Evolutionary conservation across 495 filamentous ascomycete genomes (phyloP), one percentile per base, ranked within the genome.

Genomic region (Trypethelium eluteriae): DNA sequence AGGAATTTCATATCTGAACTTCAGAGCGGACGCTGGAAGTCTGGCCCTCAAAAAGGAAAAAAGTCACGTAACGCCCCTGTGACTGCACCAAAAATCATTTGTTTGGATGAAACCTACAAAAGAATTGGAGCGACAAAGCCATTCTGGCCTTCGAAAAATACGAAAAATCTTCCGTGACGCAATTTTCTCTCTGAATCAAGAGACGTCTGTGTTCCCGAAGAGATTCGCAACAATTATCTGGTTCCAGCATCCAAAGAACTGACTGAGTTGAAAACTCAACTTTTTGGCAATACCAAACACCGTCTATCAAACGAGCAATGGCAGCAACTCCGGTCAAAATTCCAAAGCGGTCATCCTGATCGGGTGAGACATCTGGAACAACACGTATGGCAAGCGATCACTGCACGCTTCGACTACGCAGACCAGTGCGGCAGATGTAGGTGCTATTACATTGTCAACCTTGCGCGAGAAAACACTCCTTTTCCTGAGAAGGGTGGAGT

Each of bases 401-500:
- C 11, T 25, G 16, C 49, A 9, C 11, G 18, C 5, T 53, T 53
- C 18, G 49, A 9, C 11, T 53, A 53, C 49, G 18, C 11, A 53
- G 49, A 53, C 49, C 49, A 53, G 49, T 53, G 49, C 18, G 11
- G 49, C 49, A 53, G 49, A 53, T 53, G 49, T 18, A 53, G 49
- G 18, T 53, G 49, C 49, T 53, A 53, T 18, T 53, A 14, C 49
- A 53, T 9, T n/a, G 16, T 53, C n/a, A 53, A n/a, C 49, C 49
- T 53, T 25, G 25, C 25, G 25, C 25, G 25, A 25, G 25, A 25
- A 25, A 25, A 25, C 25, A 25, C 0, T 25, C 25, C 49, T 11
- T 53, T 53, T 53, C 49, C 49, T 53, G 49, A 18, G 49, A 18
- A 53, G 5, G 49, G 49, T 53, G 49, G 49, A 18, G 10, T 18